Percentiles rank a stretch among this genome's conserved stretches.
Conservation (phyloP, 805 yeast species). For the Kuraishia hungarica region DNA sequence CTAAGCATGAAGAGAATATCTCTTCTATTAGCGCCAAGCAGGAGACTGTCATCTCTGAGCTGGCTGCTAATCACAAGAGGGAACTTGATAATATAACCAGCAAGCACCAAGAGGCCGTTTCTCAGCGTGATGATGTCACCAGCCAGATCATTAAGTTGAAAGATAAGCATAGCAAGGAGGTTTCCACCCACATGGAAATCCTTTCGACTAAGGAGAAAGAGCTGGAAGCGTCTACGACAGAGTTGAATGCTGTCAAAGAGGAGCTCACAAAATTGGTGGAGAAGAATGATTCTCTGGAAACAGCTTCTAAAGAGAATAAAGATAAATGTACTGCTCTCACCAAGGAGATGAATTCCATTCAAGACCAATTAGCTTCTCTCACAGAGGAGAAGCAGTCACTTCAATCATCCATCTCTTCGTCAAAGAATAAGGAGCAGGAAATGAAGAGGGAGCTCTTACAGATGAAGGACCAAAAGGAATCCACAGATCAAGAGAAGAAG, state of each 20-base stretch:
- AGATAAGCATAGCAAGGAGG: slow-evolving; percentile 4
- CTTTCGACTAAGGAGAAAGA: slow-evolving; percentile 7
- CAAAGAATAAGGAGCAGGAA: slow-evolving; percentile 1
- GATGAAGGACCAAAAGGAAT: slow-evolving; percentile 17
- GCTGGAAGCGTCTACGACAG: slow-evolving; percentile 6
- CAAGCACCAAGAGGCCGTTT: slow-evolving; percentile 3
- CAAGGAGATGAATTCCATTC: not conserved
- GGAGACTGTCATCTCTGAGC: not conserved
- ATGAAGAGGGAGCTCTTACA: slow-evolving; percentile 14
- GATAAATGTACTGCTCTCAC: not conserved
- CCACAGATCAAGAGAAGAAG: slow-evolving; percentile 21
- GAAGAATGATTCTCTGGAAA: not conserved
- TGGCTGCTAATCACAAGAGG: not conserved
- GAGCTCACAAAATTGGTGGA: not conserved
- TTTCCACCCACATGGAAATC: slow-evolving; percentile 1
- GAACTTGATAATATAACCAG: slow-evolving; percentile 1
- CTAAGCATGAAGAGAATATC: not conserved
- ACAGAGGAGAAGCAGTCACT: not conserved
- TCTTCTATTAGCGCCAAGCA: not conserved
- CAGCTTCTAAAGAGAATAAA: not conserved
- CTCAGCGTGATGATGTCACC: not conserved
- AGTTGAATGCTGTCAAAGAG: slow-evolving; percentile 5
- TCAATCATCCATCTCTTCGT: not conserved
- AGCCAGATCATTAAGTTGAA: slow-evolving; percentile 1
- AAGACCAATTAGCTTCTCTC: slow-evolving; percentile 1